A percentile compares a stretch with the other conserved stretches of the same genome.
Evolutionary conservation across 208 protist genomes (phyloP).

Genomic region (Pavlovales sp.): DNA sequence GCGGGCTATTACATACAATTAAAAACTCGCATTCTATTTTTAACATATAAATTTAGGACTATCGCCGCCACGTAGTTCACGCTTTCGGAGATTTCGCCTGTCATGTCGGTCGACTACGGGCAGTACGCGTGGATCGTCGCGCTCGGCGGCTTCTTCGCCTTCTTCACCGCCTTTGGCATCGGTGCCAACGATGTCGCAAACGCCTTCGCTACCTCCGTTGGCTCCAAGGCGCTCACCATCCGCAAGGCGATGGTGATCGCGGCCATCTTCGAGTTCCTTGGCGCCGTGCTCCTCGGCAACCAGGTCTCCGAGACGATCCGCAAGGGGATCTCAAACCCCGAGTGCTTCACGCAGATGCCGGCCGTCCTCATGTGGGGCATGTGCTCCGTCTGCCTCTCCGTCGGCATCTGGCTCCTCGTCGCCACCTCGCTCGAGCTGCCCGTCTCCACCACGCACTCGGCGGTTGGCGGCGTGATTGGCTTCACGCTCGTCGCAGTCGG

Average conservation of each 20-base stretch:
- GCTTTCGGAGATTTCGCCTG: too few species aligned
- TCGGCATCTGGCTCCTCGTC: slow-evolving; percentile 72
- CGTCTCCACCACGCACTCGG: slow-evolving; percentile 80
- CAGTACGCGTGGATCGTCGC: slow-evolving; percentile 67
- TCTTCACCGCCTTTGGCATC: slow-evolving; percentile 72
- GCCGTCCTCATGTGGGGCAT: slow-evolving; percentile 44
- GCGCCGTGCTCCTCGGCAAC: slow-evolving; percentile 38
- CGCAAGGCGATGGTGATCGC: slow-evolving; percentile 70
- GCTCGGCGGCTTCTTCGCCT: slow-evolving; percentile 70
- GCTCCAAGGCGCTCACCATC: slow-evolving; percentile 72
- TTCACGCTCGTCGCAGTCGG: slow-evolving; percentile 66
- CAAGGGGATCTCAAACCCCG: slow-evolving; percentile 36
- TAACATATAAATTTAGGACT: too few species aligned
- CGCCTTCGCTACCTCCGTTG: slow-evolving; percentile 79
- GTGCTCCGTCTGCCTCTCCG: slow-evolving; percentile 56
- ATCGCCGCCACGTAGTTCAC: too few species aligned
- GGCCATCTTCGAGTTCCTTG: slow-evolving; percentile 31
- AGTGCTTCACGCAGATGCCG: slow-evolving; percentile 6
- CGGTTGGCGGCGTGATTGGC: slow-evolving; percentile 76
- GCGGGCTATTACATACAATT: too few species aligned
- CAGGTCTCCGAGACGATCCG: slow-evolving; percentile 44
- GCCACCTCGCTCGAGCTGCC: slow-evolving; percentile 72
- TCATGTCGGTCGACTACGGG: too few species aligned
- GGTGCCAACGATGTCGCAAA: slow-evolving; percentile 83
- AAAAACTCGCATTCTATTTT: too few species aligned